Evolutionary conservation across 208 protist genomes (phyloP).

Genomic region (Wallacemonas sp.): DNA sequence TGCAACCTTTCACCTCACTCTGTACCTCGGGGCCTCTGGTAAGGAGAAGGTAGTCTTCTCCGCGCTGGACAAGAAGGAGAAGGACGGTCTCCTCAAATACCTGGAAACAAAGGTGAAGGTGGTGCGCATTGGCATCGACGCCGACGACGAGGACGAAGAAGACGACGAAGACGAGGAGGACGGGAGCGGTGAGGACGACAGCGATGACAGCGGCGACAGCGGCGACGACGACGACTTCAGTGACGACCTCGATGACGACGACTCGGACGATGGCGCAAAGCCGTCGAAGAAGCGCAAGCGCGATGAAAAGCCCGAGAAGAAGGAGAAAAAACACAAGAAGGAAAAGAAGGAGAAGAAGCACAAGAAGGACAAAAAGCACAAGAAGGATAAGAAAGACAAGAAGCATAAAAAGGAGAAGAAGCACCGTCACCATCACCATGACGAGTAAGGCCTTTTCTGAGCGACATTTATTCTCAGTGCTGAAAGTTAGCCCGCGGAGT

Average conservation of each 20-base stretch:
- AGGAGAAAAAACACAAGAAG: slow-evolving; percentile 32
- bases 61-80: slow-evolving; percentile 65
- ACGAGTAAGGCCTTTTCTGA: not conserved
- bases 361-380: slow-evolving; percentile 41
- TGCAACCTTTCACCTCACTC: slow-evolving; percentile 72
- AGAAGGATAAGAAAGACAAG: slow-evolving; percentile 41
- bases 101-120: slow-evolving; percentile 57
- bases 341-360: slow-evolving; percentile 31
- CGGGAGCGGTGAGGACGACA: slow-evolving; percentile 40
- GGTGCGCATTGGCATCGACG: slow-evolving; percentile 30
- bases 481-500: not conserved
- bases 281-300: slow-evolving; percentile 30
- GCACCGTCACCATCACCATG: slow-evolving; percentile 7
- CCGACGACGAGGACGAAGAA: slow-evolving; percentile 34
- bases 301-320: slow-evolving; percentile 28
- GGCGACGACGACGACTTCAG: slow-evolving; percentile 49
- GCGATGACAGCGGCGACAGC: slow-evolving; percentile 34
- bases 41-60: slow-evolving; percentile 72
- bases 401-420: slow-evolving; percentile 47
- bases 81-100: slow-evolving; percentile 53
- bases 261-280: slow-evolving; percentile 18
- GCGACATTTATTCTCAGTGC: not conserved
- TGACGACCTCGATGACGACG: slow-evolving; percentile 23
- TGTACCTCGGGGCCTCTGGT: slow-evolving; percentile 35
- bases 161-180: slow-evolving; percentile 55